phyloP scores from a whole-genome alignment of 495 filamentous ascomycete genomes.

The Penicillium goetzii region DNA sequence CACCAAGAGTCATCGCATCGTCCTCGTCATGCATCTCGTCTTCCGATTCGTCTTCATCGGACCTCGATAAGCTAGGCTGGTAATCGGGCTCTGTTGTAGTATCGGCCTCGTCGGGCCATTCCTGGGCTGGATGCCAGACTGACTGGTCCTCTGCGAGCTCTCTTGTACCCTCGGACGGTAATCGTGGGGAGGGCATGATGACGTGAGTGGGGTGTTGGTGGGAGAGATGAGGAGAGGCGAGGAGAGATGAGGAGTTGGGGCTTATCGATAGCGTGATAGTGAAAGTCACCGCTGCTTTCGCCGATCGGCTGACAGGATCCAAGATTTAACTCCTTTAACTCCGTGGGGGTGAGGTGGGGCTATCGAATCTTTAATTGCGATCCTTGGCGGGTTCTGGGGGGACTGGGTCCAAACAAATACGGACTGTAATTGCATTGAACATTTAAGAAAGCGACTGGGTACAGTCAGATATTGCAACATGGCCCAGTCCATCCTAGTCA shows the following conservation, averaged over 20 bases:
- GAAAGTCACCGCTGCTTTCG: slow-evolving; percentile 22
- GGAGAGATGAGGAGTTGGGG: slow-evolving; percentile 32
- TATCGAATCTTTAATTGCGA: too few species aligned
- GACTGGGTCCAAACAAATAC: too few species aligned
- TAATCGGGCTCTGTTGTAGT: slow-evolving; percentile 29
- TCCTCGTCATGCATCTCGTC: slow-evolving; percentile 47
- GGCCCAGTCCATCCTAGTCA: background rate
- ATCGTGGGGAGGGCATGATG: slow-evolving; percentile 24
- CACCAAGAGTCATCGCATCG: slow-evolving; percentile 51
- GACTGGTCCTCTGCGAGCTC: slow-evolving; percentile 12
- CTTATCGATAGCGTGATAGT: slow-evolving; percentile 34
- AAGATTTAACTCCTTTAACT: background rate
- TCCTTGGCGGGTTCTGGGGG: too few species aligned
- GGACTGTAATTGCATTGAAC: too few species aligned
- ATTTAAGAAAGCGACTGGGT: background rate
- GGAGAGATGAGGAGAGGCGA: slow-evolving; percentile 5
- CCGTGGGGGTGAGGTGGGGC: too few species aligned
- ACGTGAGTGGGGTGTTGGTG: background rate
- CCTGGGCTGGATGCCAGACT: slow-evolving; percentile 44
- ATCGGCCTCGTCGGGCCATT: slow-evolving; percentile 50
- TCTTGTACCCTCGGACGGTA: slow-evolving; percentile 14
- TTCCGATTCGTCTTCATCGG: slow-evolving; percentile 25
- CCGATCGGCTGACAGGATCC: background rate
- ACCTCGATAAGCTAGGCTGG: slow-evolving; percentile 24
- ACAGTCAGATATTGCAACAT: background rate